Percentiles rank a stretch among this genome's conserved stretches.
phyloP scores from a whole-genome alignment of 306 rosid species.

The Rubus idaeus region DNA sequence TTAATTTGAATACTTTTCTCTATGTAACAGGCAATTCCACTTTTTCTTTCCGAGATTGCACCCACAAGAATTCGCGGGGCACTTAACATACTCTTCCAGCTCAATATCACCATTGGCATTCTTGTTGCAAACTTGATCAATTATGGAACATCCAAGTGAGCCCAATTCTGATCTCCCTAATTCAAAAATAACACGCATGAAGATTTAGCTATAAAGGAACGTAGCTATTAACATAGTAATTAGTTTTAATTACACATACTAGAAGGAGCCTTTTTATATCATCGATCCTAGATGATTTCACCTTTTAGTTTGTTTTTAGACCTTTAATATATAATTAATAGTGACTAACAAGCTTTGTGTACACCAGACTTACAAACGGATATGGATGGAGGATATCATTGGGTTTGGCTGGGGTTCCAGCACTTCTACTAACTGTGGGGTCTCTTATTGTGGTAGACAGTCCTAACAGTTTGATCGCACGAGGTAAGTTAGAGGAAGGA shows the following conservation, averaged over 20 bases:
- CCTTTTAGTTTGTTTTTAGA: neutral
- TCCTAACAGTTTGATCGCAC: conserved; percentile 56
- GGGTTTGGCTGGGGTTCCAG: conserved; percentile 51
- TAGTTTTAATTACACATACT: too few species aligned
- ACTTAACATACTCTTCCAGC: conserved; percentile 57
- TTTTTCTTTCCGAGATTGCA: conserved; percentile 65
- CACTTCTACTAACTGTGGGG: conserved; percentile 36
- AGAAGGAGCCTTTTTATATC: too few species aligned
- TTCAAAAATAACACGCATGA: neutral
- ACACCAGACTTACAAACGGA: conserved; percentile 41
- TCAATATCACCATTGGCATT: conserved; percentile 61
- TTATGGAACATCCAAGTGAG: conserved; percentile 48
- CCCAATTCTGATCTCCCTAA: neutral
- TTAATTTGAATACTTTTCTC: too few species aligned
- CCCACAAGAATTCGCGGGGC: conserved; percentile 72
- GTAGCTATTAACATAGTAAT: too few species aligned
- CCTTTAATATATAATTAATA: neutral
- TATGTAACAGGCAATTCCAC: conserved; percentile 46
- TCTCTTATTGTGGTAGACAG: conserved; percentile 44
- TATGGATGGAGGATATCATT: conserved; percentile 67
- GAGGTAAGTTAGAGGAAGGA: conserved; percentile 50
- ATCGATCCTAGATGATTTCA: too few species aligned
- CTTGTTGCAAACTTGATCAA: conserved; percentile 52
- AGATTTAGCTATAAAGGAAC: too few species aligned
- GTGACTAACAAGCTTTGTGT: neutral